Percentiles rank a stretch among this genome's conserved stretches.
These are phyloP conservation scores for Dendrobium catenatum DNA, from an alignment of 106 monocot species.

Conservation along the genomic window DNA sequence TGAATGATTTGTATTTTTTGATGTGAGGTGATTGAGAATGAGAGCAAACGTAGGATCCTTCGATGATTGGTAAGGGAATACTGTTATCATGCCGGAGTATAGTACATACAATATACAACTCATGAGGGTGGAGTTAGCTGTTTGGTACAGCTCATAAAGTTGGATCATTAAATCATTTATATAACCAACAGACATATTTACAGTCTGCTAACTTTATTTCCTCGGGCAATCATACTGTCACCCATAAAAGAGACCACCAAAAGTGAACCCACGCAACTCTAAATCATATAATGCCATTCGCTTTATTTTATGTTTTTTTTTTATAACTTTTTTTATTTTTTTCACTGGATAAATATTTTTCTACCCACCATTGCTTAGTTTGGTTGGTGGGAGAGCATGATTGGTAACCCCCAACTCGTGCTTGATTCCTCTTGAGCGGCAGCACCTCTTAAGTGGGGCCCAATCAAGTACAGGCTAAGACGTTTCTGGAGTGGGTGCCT, in stretches of 20 bases:
- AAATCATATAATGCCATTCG: too few relatives aligned
- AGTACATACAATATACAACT: not conserved
- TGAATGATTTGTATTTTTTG: not conserved
- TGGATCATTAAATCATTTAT: constrained; percentile 5
- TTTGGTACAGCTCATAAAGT: constrained; percentile 9
- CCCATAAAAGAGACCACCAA: not conserved
- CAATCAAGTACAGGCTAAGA: too few relatives aligned
- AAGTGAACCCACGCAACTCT: not conserved
- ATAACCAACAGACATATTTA: not conserved
- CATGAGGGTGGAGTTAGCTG: not conserved
- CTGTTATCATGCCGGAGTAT: not conserved
- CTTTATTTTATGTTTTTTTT: too few relatives aligned
- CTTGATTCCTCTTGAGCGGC: too few relatives aligned
- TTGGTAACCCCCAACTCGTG: too few relatives aligned
- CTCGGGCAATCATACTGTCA: not conserved
- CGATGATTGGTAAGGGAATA: not conserved
- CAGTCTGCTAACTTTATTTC: constrained; percentile 7
- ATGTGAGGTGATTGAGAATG: not conserved
- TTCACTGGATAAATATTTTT: too few relatives aligned
- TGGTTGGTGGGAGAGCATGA: too few relatives aligned
- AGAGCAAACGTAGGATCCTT: not conserved
- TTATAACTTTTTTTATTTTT: too few relatives aligned
- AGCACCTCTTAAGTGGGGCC: too few relatives aligned
- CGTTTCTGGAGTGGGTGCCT: too few relatives aligned
- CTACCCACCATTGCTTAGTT: too few relatives aligned